Base-by-base conservation (phyloP, 1,284 basidiomycete genomes). In the Puccinia horiana region DNA sequence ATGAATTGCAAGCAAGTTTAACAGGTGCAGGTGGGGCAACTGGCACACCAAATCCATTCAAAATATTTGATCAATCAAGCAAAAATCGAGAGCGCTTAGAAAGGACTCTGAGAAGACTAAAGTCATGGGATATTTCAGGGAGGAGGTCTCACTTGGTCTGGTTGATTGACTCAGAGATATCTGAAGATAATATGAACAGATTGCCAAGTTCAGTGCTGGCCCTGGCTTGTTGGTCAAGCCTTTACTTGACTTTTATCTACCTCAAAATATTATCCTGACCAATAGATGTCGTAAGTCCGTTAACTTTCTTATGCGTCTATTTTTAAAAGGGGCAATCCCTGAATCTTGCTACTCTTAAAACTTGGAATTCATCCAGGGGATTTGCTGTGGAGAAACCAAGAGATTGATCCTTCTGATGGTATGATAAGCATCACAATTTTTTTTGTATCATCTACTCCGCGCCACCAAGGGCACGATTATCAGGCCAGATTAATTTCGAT, bases 61-160 rank as follows among this genome's bases (percentile, higher is more conserved):
- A 65, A 65, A 32, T 65, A 65, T 99, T 99, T 86, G 96, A 99
- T 87, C 91, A 96, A 69, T 87, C 89, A 86, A 91, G 12, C 96
- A 99, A 87, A 92, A 91, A 85, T 92, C 96, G 86, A 89, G 92
- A 16, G 92, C 94, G 0, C 93, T 91, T 1, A 83, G 85, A 65
- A 89, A 88, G 73, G 90, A 90, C 67, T 90, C 88, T 20, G 87
- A 88, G 44, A 89, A 89, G 63, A 95, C 92, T 85, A 89, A 91
- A 83, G 90, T 91, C 0, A 94, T 96, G 0, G 97, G 99, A 89
- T 99, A 99, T 87, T 89, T 99, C 29, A 91, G 94, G 42, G 91
- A 94, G 81, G 95, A 96, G 85, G 91, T 96, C 3, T 95, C 85
- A 37, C 29, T 11, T 69, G 83, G 42, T 61, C 58, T 56, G 5